These are phyloP conservation scores for Elaphomyces granulatus DNA, from an alignment of 495 filamentous ascomycete species.

Conservation along the genomic window DNA sequence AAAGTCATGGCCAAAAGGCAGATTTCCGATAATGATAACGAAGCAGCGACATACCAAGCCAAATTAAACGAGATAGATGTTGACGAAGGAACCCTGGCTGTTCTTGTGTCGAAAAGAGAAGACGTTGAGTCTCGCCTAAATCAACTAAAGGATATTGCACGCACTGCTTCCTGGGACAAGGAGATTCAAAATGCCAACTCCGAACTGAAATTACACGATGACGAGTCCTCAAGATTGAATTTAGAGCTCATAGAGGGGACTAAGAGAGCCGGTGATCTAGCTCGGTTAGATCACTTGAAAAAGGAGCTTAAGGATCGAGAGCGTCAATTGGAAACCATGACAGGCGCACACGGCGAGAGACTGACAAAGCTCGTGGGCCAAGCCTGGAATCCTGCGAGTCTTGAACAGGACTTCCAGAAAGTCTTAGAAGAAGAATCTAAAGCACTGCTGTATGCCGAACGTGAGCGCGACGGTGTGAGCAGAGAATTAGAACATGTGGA, in stretches of 20 bases:
- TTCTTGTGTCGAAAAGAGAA: constrained; percentile 55
- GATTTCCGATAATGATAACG: constrained; percentile 54
- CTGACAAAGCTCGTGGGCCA: constrained; percentile 45
- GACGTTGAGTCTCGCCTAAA: constrained; percentile 51
- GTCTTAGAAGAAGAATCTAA: constrained; percentile 41
- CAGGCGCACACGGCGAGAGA: constrained; percentile 53
- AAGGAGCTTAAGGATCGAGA: constrained; percentile 59
- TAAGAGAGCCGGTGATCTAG: constrained; percentile 60
- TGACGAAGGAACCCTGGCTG: constrained; percentile 68
- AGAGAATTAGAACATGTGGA: constrained; percentile 66
- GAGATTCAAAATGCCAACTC: constrained; percentile 47
- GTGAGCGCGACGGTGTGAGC: constrained; percentile 50
- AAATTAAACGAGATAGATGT: constrained; percentile 55
- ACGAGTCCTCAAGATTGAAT: constrained; percentile 49
- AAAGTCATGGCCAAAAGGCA: constrained; percentile 55
- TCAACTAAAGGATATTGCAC: constrained; percentile 44
- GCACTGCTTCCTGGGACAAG: constrained; percentile 49
- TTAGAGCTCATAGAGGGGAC: constrained; percentile 62
- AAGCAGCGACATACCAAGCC: constrained; percentile 43
- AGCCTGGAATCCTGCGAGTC: constrained; percentile 50
- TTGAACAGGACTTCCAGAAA: constrained; percentile 60
- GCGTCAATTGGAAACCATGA: constrained; percentile 61
- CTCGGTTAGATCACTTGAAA: constrained; percentile 61
- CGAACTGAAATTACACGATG: constrained; percentile 51
- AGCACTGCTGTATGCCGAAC: constrained; percentile 44